Evolutionary conservation across 73 alveolate species (phyloP).

Genomic region (Uronychia binucleata): DNA sequence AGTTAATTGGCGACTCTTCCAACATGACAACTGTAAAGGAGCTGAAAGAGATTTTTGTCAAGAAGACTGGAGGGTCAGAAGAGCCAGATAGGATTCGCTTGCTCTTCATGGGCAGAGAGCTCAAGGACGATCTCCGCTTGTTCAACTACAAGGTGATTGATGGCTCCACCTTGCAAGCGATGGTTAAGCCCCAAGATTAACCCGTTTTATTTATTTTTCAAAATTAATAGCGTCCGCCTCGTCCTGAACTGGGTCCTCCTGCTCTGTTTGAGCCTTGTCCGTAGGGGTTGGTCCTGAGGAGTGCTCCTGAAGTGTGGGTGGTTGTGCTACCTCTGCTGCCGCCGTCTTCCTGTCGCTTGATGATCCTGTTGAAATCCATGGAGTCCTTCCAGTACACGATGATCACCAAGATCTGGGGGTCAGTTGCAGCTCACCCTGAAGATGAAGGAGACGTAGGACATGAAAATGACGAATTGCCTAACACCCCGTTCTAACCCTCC

Average conservation of each 20-base stretch:
- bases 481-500: constrained; percentile 34
- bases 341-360: constrained; percentile 4
- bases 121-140: constrained; percentile 34
- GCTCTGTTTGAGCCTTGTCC: neutral
- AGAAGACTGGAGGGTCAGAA: constrained; percentile 2
- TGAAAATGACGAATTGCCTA: constrained; percentile 14
- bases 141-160: constrained; percentile 28
- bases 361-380: constrained; percentile 38
- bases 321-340: neutral
- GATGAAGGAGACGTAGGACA: constrained; percentile 45
- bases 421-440: constrained; percentile 19
- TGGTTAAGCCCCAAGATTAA: constrained; percentile 23
- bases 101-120: constrained; percentile 45
- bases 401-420: constrained; percentile 29
- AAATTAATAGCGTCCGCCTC: neutral
- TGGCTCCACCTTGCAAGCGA: constrained; percentile 41
- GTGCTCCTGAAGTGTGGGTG: neutral
- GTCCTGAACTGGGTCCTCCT: neutral
- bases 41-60: constrained; percentile 11
- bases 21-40: constrained; percentile 6
- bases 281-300: neutral
- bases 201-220: neutral
- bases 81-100: constrained; percentile 13
- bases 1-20: neutral
- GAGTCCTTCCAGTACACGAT: constrained; percentile 53